These are phyloP conservation scores for Rosa rugosa DNA, from an alignment of 306 rosid species.

Conservation along the genomic window DNA sequence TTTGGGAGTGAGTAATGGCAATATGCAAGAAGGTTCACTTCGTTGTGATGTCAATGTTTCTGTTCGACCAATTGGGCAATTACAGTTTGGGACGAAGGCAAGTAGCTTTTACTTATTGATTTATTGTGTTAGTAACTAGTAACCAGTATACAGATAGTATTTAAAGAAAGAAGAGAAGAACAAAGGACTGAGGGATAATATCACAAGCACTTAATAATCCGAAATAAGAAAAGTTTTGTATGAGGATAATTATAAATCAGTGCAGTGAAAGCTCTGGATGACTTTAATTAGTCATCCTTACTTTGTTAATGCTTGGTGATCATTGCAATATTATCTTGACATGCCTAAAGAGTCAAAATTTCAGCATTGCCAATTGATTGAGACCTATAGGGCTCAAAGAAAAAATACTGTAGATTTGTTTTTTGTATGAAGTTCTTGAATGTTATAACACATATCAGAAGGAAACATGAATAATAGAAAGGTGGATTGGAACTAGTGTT, in stretches of 20 bases:
- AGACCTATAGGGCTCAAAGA: neutral
- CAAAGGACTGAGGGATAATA: neutral
- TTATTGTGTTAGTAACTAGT: neutral
- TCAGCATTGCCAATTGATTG: neutral
- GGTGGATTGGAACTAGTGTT: neutral
- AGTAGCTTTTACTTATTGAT: neutral
- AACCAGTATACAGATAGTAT: neutral
- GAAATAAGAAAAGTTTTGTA: neutral
- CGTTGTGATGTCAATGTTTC: slow-evolving; percentile 94
- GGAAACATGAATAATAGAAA: too few species aligned
- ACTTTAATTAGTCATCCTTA: neutral
- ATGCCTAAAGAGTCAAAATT: neutral
- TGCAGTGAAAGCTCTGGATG: neutral
- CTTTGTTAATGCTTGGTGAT: neutral
- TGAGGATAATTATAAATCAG: neutral
- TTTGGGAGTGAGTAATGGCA: slow-evolving; percentile 94
- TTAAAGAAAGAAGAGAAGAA: neutral
- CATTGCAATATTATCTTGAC: neutral
- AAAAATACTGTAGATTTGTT: neutral
- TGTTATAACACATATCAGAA: neutral
- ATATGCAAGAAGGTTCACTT: slow-evolving; percentile 98
- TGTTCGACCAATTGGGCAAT: slow-evolving; percentile 81
- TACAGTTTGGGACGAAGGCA: slow-evolving; percentile 84
- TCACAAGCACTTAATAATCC: neutral
- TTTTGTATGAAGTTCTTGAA: neutral